Evolutionary conservation across 108 stramenopile species (phyloP).

Genomic region (Nitzschia putrida): DNA sequence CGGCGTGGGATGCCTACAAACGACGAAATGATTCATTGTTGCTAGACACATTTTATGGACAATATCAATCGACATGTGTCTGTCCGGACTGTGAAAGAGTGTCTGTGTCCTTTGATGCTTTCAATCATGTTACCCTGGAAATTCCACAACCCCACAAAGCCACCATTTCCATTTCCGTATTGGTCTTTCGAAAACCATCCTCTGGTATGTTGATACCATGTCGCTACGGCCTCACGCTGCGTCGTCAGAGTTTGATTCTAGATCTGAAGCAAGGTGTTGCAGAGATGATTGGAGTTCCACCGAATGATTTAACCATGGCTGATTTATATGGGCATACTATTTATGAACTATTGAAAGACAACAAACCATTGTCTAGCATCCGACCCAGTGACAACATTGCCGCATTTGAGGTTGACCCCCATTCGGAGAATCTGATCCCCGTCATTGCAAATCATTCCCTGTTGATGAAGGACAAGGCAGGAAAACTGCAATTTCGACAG

Average conservation of each 20-base stretch:
- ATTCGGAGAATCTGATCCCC: slow-evolving; percentile 36
- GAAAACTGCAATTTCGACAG: slow-evolving; percentile 12
- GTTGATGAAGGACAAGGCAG: slow-evolving; percentile 9
- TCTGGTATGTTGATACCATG: background rate
- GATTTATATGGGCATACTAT: slow-evolving; percentile 48
- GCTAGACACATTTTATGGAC: slow-evolving; percentile 79
- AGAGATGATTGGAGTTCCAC: slow-evolving; percentile 14
- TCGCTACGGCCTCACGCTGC: slow-evolving; percentile 26
- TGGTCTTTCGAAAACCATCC: slow-evolving; percentile 25
- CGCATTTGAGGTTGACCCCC: slow-evolving; percentile 61
- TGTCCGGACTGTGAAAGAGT: slow-evolving; percentile 85
- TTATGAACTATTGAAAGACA: slow-evolving; percentile 44
- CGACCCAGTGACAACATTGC: slow-evolving; percentile 32
- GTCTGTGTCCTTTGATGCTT: slow-evolving; percentile 90
- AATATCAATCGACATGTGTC: slow-evolving; percentile 82
- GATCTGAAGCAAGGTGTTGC: slow-evolving; percentile 19
- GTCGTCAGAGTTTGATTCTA: slow-evolving; percentile 8
- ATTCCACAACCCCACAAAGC: slow-evolving; percentile 53
- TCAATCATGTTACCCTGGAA: slow-evolving; percentile 82
- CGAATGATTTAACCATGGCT: slow-evolving; percentile 41
- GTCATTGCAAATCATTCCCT: slow-evolving; percentile 35
- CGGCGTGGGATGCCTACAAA: slow-evolving; percentile 68
- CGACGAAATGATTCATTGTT: slow-evolving; percentile 79
- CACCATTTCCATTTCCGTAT: slow-evolving; percentile 24
- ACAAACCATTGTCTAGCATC: slow-evolving; percentile 36